Evolutionary conservation across 2,329 filamentous ascomycete species (phyloP).

Genomic region (Xylaria sp.): DNA sequence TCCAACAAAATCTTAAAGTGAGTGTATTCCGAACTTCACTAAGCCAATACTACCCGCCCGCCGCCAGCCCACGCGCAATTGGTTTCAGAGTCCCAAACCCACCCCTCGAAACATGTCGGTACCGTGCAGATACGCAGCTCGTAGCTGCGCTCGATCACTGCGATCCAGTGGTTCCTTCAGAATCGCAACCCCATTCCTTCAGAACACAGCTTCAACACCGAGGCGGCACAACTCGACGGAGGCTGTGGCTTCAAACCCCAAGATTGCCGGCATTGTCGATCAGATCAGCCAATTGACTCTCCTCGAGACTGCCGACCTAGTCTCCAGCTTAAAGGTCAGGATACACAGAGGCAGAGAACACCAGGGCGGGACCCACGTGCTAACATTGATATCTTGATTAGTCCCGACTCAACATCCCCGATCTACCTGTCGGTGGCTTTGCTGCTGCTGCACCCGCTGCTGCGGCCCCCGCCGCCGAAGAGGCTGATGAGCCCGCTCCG

Average conservation of each 20-base stretch:
- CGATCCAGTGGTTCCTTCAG: conserved; percentile 61
- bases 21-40: conserved; percentile 40
- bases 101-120: conserved; percentile 64
- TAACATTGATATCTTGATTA: conserved; percentile 54
- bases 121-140: conserved; percentile 71
- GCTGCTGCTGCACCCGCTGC: conserved; percentile 73
- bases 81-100: conserved; percentile 32
- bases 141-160: conserved; percentile 72
- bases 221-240: conserved; percentile 93
- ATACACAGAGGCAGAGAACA: conserved; percentile 5
- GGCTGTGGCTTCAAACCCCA: conserved; percentile 76
- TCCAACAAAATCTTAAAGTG: conserved; percentile 46
- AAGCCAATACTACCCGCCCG: conserved; percentile 27
- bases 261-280: conserved; percentile 95
- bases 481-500: conserved; percentile 88
- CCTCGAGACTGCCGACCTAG: conserved; percentile 95
- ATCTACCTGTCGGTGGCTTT: conserved; percentile 94
- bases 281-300: conserved; percentile 99
- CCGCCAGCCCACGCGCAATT: conserved; percentile 33
- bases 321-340: conserved; percentile 90
- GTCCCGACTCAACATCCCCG: conserved; percentile 96
- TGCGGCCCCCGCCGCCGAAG: conserved; percentile 65
- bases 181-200: conserved; percentile 58
- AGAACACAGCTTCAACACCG: conserved; percentile 62
- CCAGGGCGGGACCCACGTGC: conserved; percentile 7